Percentiles rank a stretch among this genome's conserved stretches.
These are phyloP conservation scores for Penicillium lagena DNA, from an alignment of 495 filamentous ascomycete species.

Conservation along the genomic window DNA sequence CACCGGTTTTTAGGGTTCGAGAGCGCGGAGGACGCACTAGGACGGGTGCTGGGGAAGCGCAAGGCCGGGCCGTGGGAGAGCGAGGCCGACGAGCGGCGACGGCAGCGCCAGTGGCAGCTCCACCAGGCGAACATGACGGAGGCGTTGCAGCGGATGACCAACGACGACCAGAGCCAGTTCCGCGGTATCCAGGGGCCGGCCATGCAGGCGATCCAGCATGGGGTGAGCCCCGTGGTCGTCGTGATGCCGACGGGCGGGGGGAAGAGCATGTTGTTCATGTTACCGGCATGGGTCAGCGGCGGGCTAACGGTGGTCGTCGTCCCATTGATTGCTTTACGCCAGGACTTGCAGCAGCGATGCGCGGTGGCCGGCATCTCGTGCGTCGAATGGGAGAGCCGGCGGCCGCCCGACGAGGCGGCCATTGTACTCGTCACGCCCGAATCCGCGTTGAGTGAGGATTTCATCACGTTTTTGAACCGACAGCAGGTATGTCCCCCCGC, in stretches of 20 bases:
- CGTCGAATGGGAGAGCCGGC: slow-evolving; percentile 8
- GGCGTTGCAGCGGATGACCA: slow-evolving; percentile 9
- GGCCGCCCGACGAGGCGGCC: slow-evolving; percentile 4
- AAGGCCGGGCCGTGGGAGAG: no score
- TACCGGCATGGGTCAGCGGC: slow-evolving; percentile 14
- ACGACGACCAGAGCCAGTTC: slow-evolving; percentile 1
- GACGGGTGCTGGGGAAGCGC: no score
- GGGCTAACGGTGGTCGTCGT: slow-evolving; percentile 1
- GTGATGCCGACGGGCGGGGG: slow-evolving; percentile 11
- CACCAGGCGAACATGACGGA: slow-evolving; percentile 1
- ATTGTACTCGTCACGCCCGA: slow-evolving; percentile 17
- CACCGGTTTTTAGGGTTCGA: slow-evolving; percentile 1
- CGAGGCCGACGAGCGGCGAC: no score
- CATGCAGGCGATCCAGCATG: slow-evolving; percentile 1
- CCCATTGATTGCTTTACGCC: slow-evolving; percentile 7
- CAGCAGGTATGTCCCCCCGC: slow-evolving; percentile 1
- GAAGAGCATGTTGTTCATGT: slow-evolving; percentile 21
- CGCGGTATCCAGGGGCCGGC: neutral
- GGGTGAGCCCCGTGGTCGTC: slow-evolving; percentile 6
- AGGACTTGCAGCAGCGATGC: slow-evolving; percentile 8
- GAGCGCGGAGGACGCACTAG: no score
- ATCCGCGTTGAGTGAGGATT: slow-evolving; percentile 3
- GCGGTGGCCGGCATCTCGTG: neutral
- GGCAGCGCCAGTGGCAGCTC: no score
- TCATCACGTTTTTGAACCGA: slow-evolving; percentile 14